These are phyloP conservation scores for Syncephalastrum racemosum DNA, from an alignment of 371 early-diverging fungal species.

Conservation along the genomic window DNA sequence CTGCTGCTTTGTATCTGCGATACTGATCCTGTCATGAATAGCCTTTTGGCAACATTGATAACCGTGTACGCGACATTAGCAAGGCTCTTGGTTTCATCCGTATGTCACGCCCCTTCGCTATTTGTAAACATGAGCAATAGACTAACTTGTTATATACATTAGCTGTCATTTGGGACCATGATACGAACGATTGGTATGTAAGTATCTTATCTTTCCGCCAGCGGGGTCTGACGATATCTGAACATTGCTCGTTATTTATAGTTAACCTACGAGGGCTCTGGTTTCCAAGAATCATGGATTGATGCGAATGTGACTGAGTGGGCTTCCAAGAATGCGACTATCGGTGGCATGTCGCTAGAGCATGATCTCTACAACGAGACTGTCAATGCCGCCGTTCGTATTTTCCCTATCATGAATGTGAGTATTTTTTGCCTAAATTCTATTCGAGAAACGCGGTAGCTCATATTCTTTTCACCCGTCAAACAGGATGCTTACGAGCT, in stretches of 20 bases:
- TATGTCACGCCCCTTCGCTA: conserved; percentile 5
- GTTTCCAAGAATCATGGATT: conserved; percentile 30
- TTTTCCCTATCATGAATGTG: conserved; percentile 31
- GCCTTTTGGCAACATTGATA: conserved; percentile 54
- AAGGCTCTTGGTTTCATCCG: conserved; percentile 45
- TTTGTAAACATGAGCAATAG: neutral
- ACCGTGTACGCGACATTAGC: conserved; percentile 51
- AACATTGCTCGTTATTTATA: neutral
- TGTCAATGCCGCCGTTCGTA: conserved; percentile 38
- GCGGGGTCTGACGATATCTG: too few species aligned
- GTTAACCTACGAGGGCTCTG: conserved; percentile 4
- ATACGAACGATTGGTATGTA: conserved; percentile 46
- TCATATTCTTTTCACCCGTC: neutral
- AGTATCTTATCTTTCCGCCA: neutral
- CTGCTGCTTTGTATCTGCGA: too few species aligned
- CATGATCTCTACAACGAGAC: conserved; percentile 44
- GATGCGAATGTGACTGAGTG: conserved; percentile 41
- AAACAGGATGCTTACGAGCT: conserved; percentile 35
- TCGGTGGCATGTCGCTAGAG: conserved; percentile 43
- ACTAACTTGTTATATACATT: conserved; percentile 21
- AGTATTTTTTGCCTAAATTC: neutral
- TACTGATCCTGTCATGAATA: neutral
- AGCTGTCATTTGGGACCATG: conserved; percentile 47
- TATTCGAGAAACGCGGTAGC: too few species aligned
- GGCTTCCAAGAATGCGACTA: conserved; percentile 26